Conservation (phyloP, 352 stramenopile genomes). For the Blastocystis sp. region DNA sequence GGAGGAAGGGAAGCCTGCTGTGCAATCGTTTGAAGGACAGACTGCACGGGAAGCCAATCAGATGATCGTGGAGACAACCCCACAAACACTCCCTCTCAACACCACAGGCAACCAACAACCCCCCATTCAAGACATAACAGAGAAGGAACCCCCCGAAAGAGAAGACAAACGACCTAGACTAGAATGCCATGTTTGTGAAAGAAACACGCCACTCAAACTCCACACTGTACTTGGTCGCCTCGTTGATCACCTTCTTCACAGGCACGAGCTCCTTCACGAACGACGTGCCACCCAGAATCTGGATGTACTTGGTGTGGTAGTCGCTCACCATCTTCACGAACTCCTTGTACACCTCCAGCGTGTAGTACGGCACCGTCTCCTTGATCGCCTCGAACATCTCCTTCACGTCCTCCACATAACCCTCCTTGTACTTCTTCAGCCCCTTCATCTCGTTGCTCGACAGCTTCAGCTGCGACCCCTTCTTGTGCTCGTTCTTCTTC, state of each 20-base stretch:
- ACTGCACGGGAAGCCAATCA: not conserved
- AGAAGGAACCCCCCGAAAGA: not conserved
- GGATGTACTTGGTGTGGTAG: constrained; percentile 63
- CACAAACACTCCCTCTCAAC: no score
- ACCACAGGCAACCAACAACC: not conserved
- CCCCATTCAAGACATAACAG: not conserved
- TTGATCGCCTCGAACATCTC: not conserved
- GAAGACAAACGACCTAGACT: not conserved
- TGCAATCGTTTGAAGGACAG: not conserved
- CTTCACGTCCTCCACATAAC: constrained; percentile 16
- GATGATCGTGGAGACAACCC: no score
- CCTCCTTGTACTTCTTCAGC: not conserved
- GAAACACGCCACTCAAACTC: not conserved
- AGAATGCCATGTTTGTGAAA: not conserved
- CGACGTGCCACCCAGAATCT: constrained; percentile 58
- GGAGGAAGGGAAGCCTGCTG: not conserved
- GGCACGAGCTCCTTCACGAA: constrained; percentile 58
- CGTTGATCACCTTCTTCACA: constrained; percentile 37
- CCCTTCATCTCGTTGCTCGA: constrained; percentile 65
- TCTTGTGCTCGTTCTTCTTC: constrained; percentile 66
- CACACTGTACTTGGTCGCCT: not conserved
- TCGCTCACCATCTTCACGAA: constrained; percentile 56
- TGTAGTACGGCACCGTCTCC: not conserved
- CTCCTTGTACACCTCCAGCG: constrained; percentile 56
- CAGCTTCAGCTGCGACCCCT: constrained; percentile 59